Evolutionary conservation across 306 rosid genomes (phyloP), one percentile per base, ranked within the genome.

Genomic region (Oemleria cerasiformis): DNA sequence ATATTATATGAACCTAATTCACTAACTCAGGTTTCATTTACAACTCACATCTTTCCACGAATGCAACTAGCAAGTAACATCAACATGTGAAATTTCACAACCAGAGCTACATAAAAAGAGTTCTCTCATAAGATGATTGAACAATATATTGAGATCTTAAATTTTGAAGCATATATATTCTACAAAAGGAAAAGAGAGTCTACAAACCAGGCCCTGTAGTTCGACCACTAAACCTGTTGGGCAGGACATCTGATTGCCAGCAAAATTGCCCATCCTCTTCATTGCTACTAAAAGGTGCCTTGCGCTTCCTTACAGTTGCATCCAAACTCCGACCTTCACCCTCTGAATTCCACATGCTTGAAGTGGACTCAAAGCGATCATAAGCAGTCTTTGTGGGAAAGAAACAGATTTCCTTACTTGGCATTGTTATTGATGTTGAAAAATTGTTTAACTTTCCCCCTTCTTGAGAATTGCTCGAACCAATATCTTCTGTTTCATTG

Each of bases 181-280:
- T 82, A 83, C 89, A 78, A 72, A 78, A 80, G 68, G 73, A 64
- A 78, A 84, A 78, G 83, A 75, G 78, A 71, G 78, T 78, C 90
- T 87, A 95, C 88, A 82, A 91, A 92, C 95, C 91, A 84, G 88
- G 84, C 82, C 90, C 64, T 63, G 73, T 61, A 79, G 50, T 83
- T 81, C 64, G 80, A 74, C 86, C 82, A 63, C 76, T 71, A 76
- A 79, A 86, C 84, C 73, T 82, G 81, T 86, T 78, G 85, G 91
- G 88, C 83, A 96, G 86, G 79, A 79, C 88, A 77, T 81, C 90
- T 70, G 84, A 78, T 63, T 81, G 85, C 87, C 85, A 83, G 81
- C 88, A 87, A 94, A 89, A 94, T 78, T 82, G 85, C 82, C 90
- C 91, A 76, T 82, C 95, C 79, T 75, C 93, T 80, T 83, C 85